Base-by-base conservation (phyloP, 441 rosid species). In the Populus trichocarpa region DNA sequence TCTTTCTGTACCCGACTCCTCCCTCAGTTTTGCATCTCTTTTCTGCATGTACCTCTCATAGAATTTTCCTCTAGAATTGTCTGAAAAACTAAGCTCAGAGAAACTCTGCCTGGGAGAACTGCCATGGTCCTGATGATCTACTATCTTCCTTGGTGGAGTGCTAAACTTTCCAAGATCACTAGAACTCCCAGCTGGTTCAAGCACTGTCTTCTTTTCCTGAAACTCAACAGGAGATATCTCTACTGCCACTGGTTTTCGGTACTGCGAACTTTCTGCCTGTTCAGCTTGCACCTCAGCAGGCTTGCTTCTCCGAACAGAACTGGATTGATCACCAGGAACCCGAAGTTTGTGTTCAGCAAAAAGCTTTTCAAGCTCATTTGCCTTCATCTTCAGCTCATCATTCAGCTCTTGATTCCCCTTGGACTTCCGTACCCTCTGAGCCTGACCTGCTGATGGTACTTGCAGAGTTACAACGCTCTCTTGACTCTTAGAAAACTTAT, bases 321-420 rank as follows among this genome's bases (percentile, higher is more conserved):
- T 84, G 66, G 89, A 85, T 81, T 90, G 98, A 85, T 94, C 99
- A 69, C 86, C 89, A 0, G 96, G 98, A 79, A 84, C 91, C 70
- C 96, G 91, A 81, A 96, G 98, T 86, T 94, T 95, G 85, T 97
- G 99, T 82, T 93, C 94, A 2, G 97, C 97, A 87, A 94, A 96
- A 78, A 96, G 93, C 85, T 91, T 96, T 86, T 95, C 98, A 75
- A 95, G 93, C 83, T 95, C 99, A 83, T 88, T 88, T 75, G 98
- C 98, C 87, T 92, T 94, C 87, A 93, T 84, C 89, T 93, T 89
- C 84, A 97, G 86, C 87, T 95, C 98, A 35, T 94, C 91, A 74
- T 96, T 91, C 77, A 89, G 93, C 74, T 91, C 99, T 86, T 89
- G 98, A 85, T 89, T 94, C 81, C 98, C 99, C 86, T 92, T 94